Evolutionary conservation across 306 rosid genomes (phyloP).

Genomic region (Glycine tomentella): DNA sequence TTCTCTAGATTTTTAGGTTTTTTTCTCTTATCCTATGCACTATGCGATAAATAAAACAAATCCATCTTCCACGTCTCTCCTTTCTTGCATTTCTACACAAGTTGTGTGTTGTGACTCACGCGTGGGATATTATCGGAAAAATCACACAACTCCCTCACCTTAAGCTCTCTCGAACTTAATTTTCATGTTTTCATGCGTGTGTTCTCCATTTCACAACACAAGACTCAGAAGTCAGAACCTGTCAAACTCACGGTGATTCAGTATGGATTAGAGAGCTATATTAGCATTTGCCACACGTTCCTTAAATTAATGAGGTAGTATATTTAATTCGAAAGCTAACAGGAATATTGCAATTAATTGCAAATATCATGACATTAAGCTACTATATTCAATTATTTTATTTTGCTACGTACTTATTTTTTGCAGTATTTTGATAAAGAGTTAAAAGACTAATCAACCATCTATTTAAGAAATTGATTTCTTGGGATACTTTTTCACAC

Average conservation of each 20-base stretch:
- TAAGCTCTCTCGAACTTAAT: not conserved
- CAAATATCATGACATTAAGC: too few species aligned
- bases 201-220: not conserved
- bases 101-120: slow-evolving; percentile 29
- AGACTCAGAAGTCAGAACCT: not conserved
- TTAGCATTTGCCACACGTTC: too few species aligned
- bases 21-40: slow-evolving; percentile 56
- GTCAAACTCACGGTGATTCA: not conserved
- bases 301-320: too few species aligned
- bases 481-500: too few species aligned
- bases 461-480: too few species aligned
- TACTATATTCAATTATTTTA: too few species aligned
- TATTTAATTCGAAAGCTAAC: too few species aligned
- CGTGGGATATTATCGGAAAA: slow-evolving; percentile 40
- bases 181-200: too few species aligned
- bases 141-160: not conserved
- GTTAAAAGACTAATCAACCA: too few species aligned
- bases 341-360: too few species aligned
- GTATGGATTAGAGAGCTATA: not conserved
- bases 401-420: too few species aligned
- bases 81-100: not conserved
- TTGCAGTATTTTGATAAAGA: too few species aligned
- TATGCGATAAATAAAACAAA: slow-evolving; percentile 48
- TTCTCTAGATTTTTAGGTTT: slow-evolving; percentile 30
- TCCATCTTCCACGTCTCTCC: slow-evolving; percentile 50